phyloP scores from a whole-genome alignment of 179 eudicot genomes.

The Camellia oleifera region DNA sequence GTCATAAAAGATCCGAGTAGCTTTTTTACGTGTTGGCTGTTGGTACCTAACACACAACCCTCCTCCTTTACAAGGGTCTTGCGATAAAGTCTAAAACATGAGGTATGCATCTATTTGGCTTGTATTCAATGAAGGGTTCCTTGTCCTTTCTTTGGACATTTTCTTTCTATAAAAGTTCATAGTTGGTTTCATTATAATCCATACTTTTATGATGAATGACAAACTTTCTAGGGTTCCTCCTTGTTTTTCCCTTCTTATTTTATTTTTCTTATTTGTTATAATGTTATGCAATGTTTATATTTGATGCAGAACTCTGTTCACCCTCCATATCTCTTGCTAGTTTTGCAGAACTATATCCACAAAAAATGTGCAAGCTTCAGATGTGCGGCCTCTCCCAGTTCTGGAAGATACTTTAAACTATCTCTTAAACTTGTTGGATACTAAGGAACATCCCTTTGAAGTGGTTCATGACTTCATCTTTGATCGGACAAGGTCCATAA shows the following conservation, averaged over 20 bases:
- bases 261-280: neutral
- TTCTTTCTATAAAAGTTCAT: neutral
- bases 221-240: neutral
- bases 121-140: neutral
- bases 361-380: slow-evolving; percentile 56
- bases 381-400: slow-evolving; percentile 76
- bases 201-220: neutral
- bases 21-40: no score
- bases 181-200: neutral
- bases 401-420: slow-evolving; percentile 76
- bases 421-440: slow-evolving; percentile 62
- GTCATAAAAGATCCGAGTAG: no score
- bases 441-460: slow-evolving; percentile 67
- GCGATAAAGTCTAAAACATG: neutral
- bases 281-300: neutral
- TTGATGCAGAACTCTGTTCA: slow-evolving; percentile 12
- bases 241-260: neutral
- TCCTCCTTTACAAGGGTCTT: neutral
- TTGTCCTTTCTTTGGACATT: slow-evolving; percentile 2
- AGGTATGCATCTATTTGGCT: neutral
- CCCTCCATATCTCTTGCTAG: slow-evolving; percentile 38
- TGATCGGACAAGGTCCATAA: slow-evolving; percentile 90
- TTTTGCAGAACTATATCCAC: slow-evolving; percentile 94
- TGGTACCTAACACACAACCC: no score
- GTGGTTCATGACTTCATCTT: slow-evolving; percentile 87